These are phyloP conservation scores for Cutaneotrichosporon spelunceum DNA, from an alignment of 1,284 basidiomycete genomes.

Conservation along the genomic window DNA sequence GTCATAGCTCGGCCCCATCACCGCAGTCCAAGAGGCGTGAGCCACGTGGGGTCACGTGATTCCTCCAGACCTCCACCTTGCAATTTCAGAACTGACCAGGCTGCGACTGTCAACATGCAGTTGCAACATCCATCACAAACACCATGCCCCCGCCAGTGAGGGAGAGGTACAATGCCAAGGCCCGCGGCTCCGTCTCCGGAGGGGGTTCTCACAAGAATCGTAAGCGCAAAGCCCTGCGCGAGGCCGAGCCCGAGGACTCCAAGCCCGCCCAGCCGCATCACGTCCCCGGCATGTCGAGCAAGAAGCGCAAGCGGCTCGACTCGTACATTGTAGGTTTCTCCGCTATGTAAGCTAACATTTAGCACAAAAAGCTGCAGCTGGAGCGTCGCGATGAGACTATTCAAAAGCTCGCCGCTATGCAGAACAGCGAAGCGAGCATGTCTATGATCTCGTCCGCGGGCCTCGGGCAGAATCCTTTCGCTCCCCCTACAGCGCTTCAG, in stretches of 20 bases:
- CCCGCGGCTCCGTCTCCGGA: conserved; percentile 45
- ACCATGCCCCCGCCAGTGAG: conserved; percentile 41
- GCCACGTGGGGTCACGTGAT: conserved; percentile 12
- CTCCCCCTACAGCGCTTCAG: conserved; percentile 45
- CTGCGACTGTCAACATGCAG: neutral
- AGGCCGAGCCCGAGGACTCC: conserved; percentile 43
- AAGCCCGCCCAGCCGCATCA: conserved; percentile 40
- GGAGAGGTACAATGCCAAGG: conserved; percentile 50
- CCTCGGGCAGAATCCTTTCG: conserved; percentile 45
- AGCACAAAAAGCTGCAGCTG: conserved; percentile 51
- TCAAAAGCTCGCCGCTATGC: conserved; percentile 37
- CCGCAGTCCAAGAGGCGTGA: neutral
- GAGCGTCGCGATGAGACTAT: conserved; percentile 47
- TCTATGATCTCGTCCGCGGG: conserved; percentile 38
- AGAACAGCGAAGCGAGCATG: conserved; percentile 33
- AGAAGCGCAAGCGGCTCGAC: conserved; percentile 52
- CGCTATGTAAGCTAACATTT: neutral
- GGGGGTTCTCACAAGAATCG: conserved; percentile 47
- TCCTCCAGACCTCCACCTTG: conserved; percentile 4
- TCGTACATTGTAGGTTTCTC: conserved; percentile 53
- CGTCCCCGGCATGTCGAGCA: conserved; percentile 45
- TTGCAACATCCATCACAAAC: conserved; percentile 7
- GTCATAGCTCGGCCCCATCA: neutral
- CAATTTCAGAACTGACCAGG: conserved; percentile 10
- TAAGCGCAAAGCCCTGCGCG: conserved; percentile 39